Percentiles rank a stretch among this genome's conserved stretches.
phyloP scores from a whole-genome alignment of 306 rosid species.

The Clitoria ternatea region DNA sequence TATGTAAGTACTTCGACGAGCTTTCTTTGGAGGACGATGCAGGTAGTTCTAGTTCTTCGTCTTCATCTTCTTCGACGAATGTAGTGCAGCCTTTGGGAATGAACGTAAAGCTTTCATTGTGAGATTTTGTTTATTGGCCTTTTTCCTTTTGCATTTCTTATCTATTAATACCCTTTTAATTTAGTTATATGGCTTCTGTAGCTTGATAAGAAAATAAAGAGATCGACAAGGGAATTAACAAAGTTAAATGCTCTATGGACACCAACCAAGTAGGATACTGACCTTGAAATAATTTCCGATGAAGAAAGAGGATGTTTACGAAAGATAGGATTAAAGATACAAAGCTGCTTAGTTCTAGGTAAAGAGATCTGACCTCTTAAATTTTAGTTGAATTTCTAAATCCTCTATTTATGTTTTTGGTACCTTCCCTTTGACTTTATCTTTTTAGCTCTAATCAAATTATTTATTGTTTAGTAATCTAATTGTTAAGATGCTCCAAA shows the following conservation, averaged over 20 bases:
- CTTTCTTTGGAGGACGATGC: too few species aligned
- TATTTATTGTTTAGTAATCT: neutral
- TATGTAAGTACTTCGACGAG: too few species aligned
- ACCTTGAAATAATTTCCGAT: conserved; percentile 63
- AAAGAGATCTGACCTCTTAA: conserved; percentile 17
- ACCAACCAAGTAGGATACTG: conserved; percentile 50
- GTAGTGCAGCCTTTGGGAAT: too few species aligned
- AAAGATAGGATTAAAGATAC: conserved; percentile 68
- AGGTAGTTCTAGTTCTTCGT: too few species aligned
- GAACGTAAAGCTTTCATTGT: conserved; percentile 57
- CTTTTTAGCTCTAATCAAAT: neutral
- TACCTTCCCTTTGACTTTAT: neutral
- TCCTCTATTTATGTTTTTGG: neutral
- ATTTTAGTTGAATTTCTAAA: neutral
- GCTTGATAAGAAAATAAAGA: conserved; percentile 68
- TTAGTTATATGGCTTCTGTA: conserved; percentile 31
- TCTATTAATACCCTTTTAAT: neutral
- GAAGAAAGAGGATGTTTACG: conserved; percentile 76
- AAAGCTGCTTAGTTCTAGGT: conserved; percentile 61
- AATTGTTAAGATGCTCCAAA: neutral
- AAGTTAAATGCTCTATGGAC: conserved; percentile 57
- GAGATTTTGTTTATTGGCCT: conserved; percentile 33
- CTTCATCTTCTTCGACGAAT: too few species aligned
- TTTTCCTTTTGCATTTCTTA: conserved; percentile 22
- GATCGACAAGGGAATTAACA: conserved; percentile 46